These are phyloP conservation scores for Priceomyces haplophilus DNA, from an alignment of 805 yeast genomes.

Conservation along the genomic window DNA sequence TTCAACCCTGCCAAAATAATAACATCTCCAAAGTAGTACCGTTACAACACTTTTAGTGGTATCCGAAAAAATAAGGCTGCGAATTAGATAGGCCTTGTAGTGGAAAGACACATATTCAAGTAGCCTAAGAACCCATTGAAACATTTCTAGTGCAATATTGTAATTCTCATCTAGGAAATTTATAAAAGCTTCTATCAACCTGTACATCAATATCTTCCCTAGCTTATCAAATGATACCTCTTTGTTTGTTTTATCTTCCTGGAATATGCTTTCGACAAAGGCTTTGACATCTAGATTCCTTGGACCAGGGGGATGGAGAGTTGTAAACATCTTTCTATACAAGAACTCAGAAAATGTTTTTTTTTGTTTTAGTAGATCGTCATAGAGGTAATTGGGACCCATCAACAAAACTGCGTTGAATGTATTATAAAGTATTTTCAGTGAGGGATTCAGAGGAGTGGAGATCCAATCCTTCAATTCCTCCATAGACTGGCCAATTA, in stretches of 20 bases:
- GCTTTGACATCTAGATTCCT: background rate
- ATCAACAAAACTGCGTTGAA: conserved; percentile 12
- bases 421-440: conserved; percentile 3
- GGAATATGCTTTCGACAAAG: background rate
- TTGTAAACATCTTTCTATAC: background rate
- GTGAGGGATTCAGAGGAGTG: background rate
- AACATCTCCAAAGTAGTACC: conserved; percentile 11
- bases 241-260: background rate
- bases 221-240: conserved; percentile 1
- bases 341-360: background rate
- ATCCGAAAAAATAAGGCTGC: conserved; percentile 13
- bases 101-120: conserved; percentile 1
- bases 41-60: conserved; percentile 10
- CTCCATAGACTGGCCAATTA: conserved; percentile 6
- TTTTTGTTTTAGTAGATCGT: conserved; percentile 4
- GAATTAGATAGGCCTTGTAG: conserved; percentile 6
- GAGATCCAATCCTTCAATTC: background rate
- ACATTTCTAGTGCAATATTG: conserved; percentile 12
- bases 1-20: conserved; percentile 14
- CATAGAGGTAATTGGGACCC: conserved; percentile 15
- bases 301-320: background rate
- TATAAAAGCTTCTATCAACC: conserved; percentile 18
- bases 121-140: conserved; percentile 15
- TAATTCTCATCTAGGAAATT: conserved; percentile 14
- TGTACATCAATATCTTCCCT: conserved; percentile 15